Conservation (phyloP, 2,329 filamentous ascomycete genomes). For the Claviceps digitariae region DNA sequence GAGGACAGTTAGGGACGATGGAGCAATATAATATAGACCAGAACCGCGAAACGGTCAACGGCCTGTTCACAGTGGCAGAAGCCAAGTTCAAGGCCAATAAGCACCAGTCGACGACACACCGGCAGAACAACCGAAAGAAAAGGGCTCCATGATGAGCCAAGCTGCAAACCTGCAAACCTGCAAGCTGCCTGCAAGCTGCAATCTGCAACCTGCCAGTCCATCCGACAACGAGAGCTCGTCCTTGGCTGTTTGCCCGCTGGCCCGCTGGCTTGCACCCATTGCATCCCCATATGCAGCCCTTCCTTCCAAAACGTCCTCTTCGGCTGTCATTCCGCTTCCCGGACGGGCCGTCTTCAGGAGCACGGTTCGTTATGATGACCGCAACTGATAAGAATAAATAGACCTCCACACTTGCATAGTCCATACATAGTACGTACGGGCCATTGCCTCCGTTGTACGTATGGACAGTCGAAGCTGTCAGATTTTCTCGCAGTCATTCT, state of each 20-base stretch:
- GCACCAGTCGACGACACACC: background rate
- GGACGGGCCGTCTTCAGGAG: constrained; percentile 5
- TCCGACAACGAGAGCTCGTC: background rate
- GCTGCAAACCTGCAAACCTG: background rate
- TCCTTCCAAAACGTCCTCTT: background rate
- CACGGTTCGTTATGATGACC: constrained; percentile 2
- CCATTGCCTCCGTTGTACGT: background rate
- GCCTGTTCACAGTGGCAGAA: background rate
- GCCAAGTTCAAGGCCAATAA: background rate
- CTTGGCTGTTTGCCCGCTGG: background rate
- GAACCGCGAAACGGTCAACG: background rate
- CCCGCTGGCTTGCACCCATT: background rate
- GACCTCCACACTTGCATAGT: background rate
- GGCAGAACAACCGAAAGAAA: background rate
- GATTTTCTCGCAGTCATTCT: background rate
- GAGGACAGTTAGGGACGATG: background rate
- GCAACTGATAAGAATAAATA: background rate
- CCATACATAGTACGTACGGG: background rate
- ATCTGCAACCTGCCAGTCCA: background rate
- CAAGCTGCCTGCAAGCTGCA: background rate
- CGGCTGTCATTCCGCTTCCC: constrained; percentile 4
- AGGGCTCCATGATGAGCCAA: background rate
- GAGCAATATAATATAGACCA: constrained; percentile 2
- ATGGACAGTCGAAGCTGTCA: background rate
- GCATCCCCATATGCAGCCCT: constrained; percentile 5